Evolutionary conservation across 768 basidiomycete species (phyloP), one percentile per base, ranked within the genome.

Genomic region (Podaxis rugospora): DNA sequence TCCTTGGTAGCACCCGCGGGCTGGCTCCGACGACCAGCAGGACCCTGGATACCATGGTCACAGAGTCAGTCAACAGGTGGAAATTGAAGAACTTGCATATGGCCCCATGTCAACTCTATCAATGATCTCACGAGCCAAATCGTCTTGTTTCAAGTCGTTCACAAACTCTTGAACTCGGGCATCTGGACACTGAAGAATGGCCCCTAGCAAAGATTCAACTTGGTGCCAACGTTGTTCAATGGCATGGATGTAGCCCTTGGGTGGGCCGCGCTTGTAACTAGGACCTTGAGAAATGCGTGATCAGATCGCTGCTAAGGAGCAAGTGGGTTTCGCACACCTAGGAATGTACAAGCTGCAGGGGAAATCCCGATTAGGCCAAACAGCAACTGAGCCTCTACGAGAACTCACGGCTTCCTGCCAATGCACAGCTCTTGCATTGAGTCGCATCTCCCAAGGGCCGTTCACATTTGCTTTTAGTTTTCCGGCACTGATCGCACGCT

Each of bases 161-260:
- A 91, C 76, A 52, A 92, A 69, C 37, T 74, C 76, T 68, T 86
- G 84, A 0, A 90, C 85, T 60, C 86, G 76, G 16, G 82, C 76
- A 70, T 90, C 87, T 28, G 82, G 79, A 61, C 88, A 90, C 66
- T 88, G 84, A 53, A 95, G 78, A 55, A 95, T 79, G 11, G 89
- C 87, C 37, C 92, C 93, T 4, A 95, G 79, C n/a, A 95, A 75
- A 11, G 92, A 90, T 72, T 95, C 94, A 66, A 95, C 90, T 69
- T 94, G 90, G 66, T 95, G 93, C 86, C 93, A 90, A 67, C 93
- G 75, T 62, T 91, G 89, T 74, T 95, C 93, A 55, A 95, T 93
- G 40, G 93, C 93, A 70, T 94, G 90, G 53, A 95, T 94, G 70
- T 95, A 95, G 18, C 93, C 93, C 68, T 92, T 92, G 5, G 91